A percentile compares a stretch with the other conserved stretches of the same genome.
These are phyloP conservation scores for Lasiosphaeris hirsuta DNA, from an alignment of 495 filamentous ascomycete genomes.

Conservation along the genomic window DNA sequence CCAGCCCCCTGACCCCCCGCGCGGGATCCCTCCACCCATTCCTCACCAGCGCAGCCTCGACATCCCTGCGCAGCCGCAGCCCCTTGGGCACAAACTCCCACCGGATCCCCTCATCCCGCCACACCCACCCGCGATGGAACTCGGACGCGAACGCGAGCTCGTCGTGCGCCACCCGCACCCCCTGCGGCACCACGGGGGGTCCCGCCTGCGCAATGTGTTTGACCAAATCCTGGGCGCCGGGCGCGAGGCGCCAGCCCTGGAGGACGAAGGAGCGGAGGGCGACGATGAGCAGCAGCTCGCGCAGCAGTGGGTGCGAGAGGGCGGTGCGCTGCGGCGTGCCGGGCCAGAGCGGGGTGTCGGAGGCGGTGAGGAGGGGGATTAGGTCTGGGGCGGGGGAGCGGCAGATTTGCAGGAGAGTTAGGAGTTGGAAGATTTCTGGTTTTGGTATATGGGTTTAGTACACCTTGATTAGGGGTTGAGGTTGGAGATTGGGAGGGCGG, in stretches of 20 bases:
- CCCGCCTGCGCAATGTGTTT: not conserved
- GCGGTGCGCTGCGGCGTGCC: not conserved
- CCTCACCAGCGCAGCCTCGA: not conserved
- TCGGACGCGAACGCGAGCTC: not conserved
- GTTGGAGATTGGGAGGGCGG: not conserved
- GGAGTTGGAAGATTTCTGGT: not conserved
- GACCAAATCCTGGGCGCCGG: not conserved
- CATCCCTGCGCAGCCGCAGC: not conserved
- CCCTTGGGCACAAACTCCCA: too few species aligned
- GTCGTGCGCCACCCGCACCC: not conserved
- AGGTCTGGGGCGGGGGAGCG: not conserved
- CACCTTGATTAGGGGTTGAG: too few species aligned
- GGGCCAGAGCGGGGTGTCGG: not conserved
- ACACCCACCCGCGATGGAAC: too few species aligned
- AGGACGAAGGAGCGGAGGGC: not conserved
- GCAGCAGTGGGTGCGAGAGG: not conserved
- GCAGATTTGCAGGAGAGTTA: not conserved
- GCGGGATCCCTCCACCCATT: not conserved
- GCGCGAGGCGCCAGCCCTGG: not conserved
- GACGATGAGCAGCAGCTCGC: not conserved
- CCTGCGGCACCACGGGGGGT: not conserved
- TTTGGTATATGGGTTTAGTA: too few species aligned
- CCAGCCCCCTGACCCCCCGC: not conserved
- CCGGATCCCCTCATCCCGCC: too few species aligned
- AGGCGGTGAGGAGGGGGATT: not conserved